phyloP scores from a whole-genome alignment of 495 filamentous ascomycete genomes.

The Neurospora tetraspora region DNA sequence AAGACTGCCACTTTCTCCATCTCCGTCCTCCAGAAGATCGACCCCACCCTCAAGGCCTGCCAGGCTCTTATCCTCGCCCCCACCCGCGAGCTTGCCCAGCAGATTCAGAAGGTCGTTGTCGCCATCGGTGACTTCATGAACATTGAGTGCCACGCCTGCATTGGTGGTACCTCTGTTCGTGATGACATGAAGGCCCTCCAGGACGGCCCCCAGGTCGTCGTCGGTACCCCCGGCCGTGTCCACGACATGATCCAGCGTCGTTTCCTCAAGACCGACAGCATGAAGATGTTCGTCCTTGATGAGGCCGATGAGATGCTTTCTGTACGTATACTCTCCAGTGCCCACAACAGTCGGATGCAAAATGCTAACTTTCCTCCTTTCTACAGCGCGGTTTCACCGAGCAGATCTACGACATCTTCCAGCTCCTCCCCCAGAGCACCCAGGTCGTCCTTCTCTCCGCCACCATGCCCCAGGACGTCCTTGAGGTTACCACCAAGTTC shows the following conservation, averaged over 20 bases:
- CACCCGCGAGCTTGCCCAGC: conserved; percentile 92
- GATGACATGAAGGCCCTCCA: conserved; percentile 96
- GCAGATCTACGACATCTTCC: conserved; percentile 99
- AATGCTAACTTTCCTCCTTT: conserved; percentile 7
- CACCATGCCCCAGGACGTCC: conserved; percentile 93
- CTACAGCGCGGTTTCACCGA: conserved; percentile 87
- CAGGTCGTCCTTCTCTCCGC: conserved; percentile 97
- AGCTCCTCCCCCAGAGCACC: conserved; percentile 87
- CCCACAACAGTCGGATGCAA: not conserved
- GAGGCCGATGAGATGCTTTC: conserved; percentile 91
- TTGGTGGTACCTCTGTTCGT: conserved; percentile 93
- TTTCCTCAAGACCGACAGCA: conserved; percentile 81
- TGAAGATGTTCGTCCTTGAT: conserved; percentile 97
- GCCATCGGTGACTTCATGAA: conserved; percentile 99
- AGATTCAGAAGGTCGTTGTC: conserved; percentile 97
- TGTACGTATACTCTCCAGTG: conserved; percentile 40
- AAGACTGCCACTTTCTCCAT: conserved; percentile 99
- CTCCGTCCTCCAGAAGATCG: conserved; percentile 90
- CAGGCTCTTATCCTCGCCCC: conserved; percentile 96
- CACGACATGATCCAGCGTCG: conserved; percentile 98
- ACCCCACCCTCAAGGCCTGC: conserved; percentile 72
- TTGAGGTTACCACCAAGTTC: conserved; percentile 99
- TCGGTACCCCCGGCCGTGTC: conserved; percentile 90
- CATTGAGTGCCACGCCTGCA: conserved; percentile 96
- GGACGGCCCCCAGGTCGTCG: conserved; percentile 94